Evolutionary conservation across 768 basidiomycete genomes (phyloP), one percentile per base, ranked within the genome.

Genomic region (Hygrocybe punicea): DNA sequence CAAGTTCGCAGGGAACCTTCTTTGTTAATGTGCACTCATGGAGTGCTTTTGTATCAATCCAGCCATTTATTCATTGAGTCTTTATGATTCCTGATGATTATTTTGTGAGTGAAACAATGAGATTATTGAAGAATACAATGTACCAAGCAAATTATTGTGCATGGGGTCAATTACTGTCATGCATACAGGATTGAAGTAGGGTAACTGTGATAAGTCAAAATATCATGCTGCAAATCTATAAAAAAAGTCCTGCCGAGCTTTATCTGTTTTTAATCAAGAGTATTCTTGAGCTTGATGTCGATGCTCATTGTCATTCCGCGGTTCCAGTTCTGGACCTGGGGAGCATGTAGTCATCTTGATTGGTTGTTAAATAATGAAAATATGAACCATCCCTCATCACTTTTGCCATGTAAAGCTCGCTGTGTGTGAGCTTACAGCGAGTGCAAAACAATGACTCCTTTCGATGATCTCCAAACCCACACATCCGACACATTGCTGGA

Each of bases 111-210:
- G 17, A 50, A 21, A 21, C 34, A 10, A 23, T 21, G 8, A 29
- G 19, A 50, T 35, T 19, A 56, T 16, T 25, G 47, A 25, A 44
- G 10, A 42, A 36, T 10, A 47, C 17, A 19, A 44, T 50, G 7
- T 35, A 58, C 71, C 68, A 3, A 69, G 62, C 14, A 71, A 66
- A 4, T 72, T 35, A 29, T 69, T 72, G 49, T 73, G 69, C 71
- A 73, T 72, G 0, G 67, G 72, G 51, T 71, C 70, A 14, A 73
- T 63, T 3, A 72, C 61, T 6, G 65, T 62, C 61, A 69, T 66
- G 3, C 55, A 46, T 14, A 58, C 53, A 1, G 66, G 39, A 57
- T 73, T 52, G 35, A 73, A 73, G 51, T 73, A 73, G 1, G 68
- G 66, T 0, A 73, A 58, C 1, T 58, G 55, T 19, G 60, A 58